Evolutionary conservation across 192 early-diverging fungal genomes (phyloP), one percentile per base, ranked within the genome.

Genomic region (Allomyces arbusculus): DNA sequence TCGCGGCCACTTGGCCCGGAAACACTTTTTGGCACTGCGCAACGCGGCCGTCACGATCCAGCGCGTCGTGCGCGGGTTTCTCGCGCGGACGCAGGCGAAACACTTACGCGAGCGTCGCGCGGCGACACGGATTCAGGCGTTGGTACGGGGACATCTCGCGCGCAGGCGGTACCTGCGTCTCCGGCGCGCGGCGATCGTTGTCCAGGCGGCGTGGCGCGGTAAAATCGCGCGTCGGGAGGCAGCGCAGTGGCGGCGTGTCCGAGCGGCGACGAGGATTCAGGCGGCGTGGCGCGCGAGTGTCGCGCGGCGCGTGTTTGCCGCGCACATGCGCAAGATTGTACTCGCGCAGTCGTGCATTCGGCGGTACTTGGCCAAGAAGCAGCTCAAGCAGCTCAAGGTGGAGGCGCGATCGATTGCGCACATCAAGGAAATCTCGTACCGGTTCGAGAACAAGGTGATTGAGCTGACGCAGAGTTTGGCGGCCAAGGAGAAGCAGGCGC

Each of bases 391-490:
- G 44, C 75, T 89, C 66, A 87, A 89, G 73, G 80, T 84, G 24
- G 96, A 99, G 77, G 86, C 87, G 24, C 77, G 89, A 63, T 92
- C 90, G 61, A 89, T 91, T 14, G 85, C 82, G 66, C 95, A 96
- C 68, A 85, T 95, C 73, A 91, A 97, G 78, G 89, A 97, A 67
- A 83, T 87, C 43, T 92, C 93, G 40, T 91, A 91, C 74, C 87
- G 87, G 76, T 77, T 99, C 4, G 96, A 99, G 77, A 86, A 82
- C 78, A 97, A 95, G 80, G 90, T 99, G 65, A 86, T 97, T 71
- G 91, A 91, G 74, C 79, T 99, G 65, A 95, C 92, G 40, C 90
- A 89, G 69, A 75, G 75, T 24, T 72, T 94, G 62, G 80, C 81
- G 26, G 72, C 75, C 63, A 76, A 80, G 68, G 82, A 85, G 28